Evolutionary conservation across 495 filamentous ascomycete species (phyloP), one percentile per base, ranked within the genome.

Genomic region (Aspergillus carlsbadensis): DNA sequence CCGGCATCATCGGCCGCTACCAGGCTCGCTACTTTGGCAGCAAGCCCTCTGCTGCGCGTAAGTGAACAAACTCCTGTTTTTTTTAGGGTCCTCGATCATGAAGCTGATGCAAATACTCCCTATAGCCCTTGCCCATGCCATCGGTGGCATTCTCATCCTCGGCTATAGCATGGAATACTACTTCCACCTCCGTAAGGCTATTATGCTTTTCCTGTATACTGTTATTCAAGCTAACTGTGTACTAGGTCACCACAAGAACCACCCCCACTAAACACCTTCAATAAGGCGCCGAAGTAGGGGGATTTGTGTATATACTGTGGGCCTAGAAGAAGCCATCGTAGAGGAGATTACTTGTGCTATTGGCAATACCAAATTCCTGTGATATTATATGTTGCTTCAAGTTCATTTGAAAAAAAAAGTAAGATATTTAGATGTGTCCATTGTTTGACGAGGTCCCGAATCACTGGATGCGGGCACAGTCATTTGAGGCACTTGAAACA

Each of bases 151-250:
- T 45, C 71, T 93, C 57, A 71, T 83, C 54, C 63, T 97, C 57
- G 92, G 92, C 62, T 99, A 99, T 78, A 87, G 88, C 60, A 88
- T 96, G 78, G 88, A 94, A 75, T 98, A 98, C 86, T 98, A 98
- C 83, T 98, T 95, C 89, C 95, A 99, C 77, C 84, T 98, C 62
- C 91, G 94, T 98, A 86, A 71, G 91, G 82, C 54, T 61, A 54
- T 40, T 60, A 11, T 21, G 41, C 10, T 3, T 3, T 11, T 26
- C 29, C n/a, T 15, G 20, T 29, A 52, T 21, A 41, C 33, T 26
- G 37, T 22, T 13, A 15, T 34, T 6, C 40, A 42, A n/a, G 50
- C 69, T 70, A 54, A 66, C 45, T 42, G 35, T 15, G 17, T 34
- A 26, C 36, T 63, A 98, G 93, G 93, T 60, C 91, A 96, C 82